Evolutionary conservation across 108 stramenopile genomes (phyloP).

Genomic region (Cyclotella cryptica): DNA sequence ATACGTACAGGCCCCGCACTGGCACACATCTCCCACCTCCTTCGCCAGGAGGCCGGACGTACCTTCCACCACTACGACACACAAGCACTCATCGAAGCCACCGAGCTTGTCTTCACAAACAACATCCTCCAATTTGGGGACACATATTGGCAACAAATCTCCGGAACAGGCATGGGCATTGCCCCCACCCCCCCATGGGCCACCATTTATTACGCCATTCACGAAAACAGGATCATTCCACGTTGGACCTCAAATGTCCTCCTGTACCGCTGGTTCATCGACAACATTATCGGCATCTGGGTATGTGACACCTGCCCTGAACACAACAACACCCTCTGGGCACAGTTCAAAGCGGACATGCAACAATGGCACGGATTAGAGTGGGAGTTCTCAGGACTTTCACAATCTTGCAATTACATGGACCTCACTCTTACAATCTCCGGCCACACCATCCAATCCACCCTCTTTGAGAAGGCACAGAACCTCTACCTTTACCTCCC

Average conservation of each 20-base stretch:
- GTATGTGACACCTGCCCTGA: not conserved
- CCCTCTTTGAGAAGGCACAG: slow-evolving; percentile 19
- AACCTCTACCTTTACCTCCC: slow-evolving; percentile 43
- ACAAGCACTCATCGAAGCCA: not conserved
- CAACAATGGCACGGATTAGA: slow-evolving; percentile 2
- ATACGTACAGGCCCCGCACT: slow-evolving; percentile 30
- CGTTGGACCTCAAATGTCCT: not conserved
- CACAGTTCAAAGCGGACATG: not conserved
- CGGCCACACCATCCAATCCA: not conserved
- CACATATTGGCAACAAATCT: no score
- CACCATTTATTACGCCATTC: no score
- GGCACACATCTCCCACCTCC: no score
- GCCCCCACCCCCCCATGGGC: no score
- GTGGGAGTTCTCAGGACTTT: slow-evolving; percentile 11
- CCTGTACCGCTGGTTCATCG: slow-evolving; percentile 13
- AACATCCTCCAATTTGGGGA: no score
- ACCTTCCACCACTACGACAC: slow-evolving; percentile 8
- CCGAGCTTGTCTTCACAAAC: no score
- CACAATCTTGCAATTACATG: slow-evolving; percentile 16
- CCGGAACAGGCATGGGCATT: no score
- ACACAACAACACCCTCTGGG: slow-evolving; percentile 1
- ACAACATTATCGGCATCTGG: slow-evolving; percentile 19
- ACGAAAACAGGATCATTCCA: no score
- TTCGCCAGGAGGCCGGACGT: not conserved
- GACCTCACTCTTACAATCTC: slow-evolving; percentile 25